A percentile compares a stretch with the other conserved stretches of the same genome.
Evolutionary conservation across 2,329 filamentous ascomycete species (phyloP).

Genomic region (Amesomyces nigricolor): DNA sequence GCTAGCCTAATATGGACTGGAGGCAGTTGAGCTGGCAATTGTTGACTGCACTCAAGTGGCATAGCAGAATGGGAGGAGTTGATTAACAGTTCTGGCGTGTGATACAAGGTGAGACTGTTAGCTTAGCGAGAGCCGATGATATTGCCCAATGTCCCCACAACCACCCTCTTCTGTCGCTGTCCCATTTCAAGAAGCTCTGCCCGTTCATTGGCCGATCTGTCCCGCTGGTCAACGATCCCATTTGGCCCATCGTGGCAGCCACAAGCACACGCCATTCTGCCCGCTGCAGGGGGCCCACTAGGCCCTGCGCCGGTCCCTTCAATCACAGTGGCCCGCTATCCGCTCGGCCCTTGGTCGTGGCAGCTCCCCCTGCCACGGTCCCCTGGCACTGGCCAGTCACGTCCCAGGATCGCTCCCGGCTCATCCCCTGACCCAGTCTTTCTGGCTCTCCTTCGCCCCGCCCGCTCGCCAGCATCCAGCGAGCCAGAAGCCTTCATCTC

Average conservation of each 20-base stretch:
- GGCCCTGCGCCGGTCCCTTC: conserved; percentile 14
- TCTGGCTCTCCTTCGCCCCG: conserved; percentile 19
- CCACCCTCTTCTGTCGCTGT: conserved; percentile 20
- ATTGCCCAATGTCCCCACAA: background rate
- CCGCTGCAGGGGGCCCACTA: conserved; percentile 12
- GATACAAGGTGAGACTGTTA: background rate
- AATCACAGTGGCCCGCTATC: conserved; percentile 29
- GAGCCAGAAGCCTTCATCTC: conserved; percentile 23
- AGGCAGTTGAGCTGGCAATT: conserved; percentile 19
- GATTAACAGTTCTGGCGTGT: background rate
- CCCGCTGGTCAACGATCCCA: conserved; percentile 4
- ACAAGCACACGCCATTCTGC: conserved; percentile 15
- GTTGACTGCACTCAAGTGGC: background rate
- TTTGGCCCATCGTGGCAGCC: conserved; percentile 14
- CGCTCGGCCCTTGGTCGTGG: conserved; percentile 26
- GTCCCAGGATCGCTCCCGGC: conserved; percentile 16
- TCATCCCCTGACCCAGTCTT: conserved; percentile 19
- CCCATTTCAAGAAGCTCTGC: conserved; percentile 2
- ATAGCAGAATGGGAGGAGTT: background rate
- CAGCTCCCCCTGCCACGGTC: conserved; percentile 21
- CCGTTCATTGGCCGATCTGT: conserved; percentile 17
- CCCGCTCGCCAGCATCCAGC: conserved; percentile 23
- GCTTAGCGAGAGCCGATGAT: background rate
- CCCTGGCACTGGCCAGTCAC: conserved; percentile 22
- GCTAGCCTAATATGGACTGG: conserved; percentile 20